Evolutionary conservation across 2,329 filamentous ascomycete species (phyloP).

Genomic region (Paecilomyces sp.): DNA sequence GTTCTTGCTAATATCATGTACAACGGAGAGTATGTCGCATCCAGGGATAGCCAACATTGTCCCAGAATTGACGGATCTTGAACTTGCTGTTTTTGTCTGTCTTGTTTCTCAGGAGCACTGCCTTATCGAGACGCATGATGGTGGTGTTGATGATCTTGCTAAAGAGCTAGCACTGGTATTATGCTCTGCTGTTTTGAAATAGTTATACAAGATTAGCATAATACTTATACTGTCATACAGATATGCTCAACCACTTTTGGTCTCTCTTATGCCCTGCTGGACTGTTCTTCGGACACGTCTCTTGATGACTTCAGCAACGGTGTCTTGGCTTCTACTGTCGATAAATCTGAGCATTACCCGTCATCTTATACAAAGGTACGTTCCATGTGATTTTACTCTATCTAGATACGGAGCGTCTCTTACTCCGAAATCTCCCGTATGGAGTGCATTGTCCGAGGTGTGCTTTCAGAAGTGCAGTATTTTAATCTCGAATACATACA

Average conservation of each 20-base stretch:
- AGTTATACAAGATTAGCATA: neutral
- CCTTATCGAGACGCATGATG: conserved; percentile 66
- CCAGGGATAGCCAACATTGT: conserved; percentile 59
- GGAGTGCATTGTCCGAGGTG: neutral
- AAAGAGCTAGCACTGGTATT: conserved; percentile 66
- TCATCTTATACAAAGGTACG: conserved; percentile 3
- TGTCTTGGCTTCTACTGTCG: conserved; percentile 47
- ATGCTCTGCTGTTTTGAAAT: neutral
- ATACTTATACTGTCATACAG: conserved; percentile 32
- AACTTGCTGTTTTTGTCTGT: conserved; percentile 77
- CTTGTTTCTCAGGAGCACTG: conserved; percentile 79
- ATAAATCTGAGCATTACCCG: conserved; percentile 7
- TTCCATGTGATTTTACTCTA: neutral
- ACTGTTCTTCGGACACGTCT: conserved; percentile 66
- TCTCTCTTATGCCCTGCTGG: conserved; percentile 60
- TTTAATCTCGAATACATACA: neutral
- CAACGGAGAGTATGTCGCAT: conserved; percentile 50
- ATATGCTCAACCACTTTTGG: conserved; percentile 65
- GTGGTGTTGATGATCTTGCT: conserved; percentile 59
- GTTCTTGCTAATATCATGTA: neutral
- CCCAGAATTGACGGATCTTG: conserved; percentile 75
- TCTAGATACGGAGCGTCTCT: neutral
- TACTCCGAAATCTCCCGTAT: neutral
- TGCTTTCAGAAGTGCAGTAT: neutral
- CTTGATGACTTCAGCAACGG: conserved; percentile 73